Base-by-base conservation (phyloP, 2,329 filamentous ascomycete species). In the Pseudogymnoascus sp. region DNA sequence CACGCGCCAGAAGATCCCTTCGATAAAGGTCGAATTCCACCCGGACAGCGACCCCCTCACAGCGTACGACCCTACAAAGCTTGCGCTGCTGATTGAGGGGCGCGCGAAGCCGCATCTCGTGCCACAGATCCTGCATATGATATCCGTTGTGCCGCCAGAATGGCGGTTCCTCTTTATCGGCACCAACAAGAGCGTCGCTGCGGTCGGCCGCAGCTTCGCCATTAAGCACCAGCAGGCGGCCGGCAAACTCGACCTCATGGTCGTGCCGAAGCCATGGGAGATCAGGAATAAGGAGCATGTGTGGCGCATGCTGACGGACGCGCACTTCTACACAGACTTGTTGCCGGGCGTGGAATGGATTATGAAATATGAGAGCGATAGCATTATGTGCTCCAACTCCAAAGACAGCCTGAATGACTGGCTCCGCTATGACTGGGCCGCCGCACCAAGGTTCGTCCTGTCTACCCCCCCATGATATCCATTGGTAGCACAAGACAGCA, bases 141-240 rank as follows among this genome's bases (percentile, higher is more conserved):
- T 83, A 66, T 75, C 78, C 3, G 80, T 84, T 19, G 78, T 84
- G 1, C 82, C 82, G 4, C 78, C 80, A 1, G 81, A 84, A 72
- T 84, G 82, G 82, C 78, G 77, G 30, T 82, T 83, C 73, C 76
- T 77, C 41, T 83, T 83, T 75, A 81, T 83, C 76, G 81, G 82
- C 61, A 81, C 78, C 12, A 74, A 77, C 35, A 72, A 77, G 66
- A 82, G 80, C 61, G 75, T 80, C 23, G 71, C 75, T 45, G 75
- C 74, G 64, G 72, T 84, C 8, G 75, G 74, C 23, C 73, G 78
- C 42, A 76, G 77, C 62, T 76, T 76, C 60, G 76, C 79, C 23
- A 77, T 79, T 58, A 76, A 79, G 67, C 75, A 79, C 64, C 80
- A 82, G 67, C 76, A 79, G 66, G 73, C 75, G 22, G 75, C 77